Evolutionary conservation across 164 flowering plant genomes (phyloP).

Genomic region (Warburgia ugandensis): DNA sequence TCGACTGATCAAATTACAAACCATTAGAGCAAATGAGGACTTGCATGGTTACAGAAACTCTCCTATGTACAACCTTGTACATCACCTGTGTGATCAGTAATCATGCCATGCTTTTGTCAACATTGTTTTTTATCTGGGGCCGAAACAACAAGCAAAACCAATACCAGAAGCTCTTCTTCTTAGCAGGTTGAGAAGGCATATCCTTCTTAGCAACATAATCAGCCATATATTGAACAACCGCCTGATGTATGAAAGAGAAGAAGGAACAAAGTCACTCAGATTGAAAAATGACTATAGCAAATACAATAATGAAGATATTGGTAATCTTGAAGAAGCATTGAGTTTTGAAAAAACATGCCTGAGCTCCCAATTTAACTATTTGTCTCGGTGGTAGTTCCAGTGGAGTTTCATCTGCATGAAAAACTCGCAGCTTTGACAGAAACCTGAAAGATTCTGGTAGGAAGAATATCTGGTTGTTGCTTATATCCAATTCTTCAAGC

Average conservation of each 20-base stretch:
- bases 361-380: conserved; percentile 49
- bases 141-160: conserved; percentile 27
- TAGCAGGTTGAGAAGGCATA: conserved; percentile 4
- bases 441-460: conserved; percentile 62
- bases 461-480: conserved; percentile 47
- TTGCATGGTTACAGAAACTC: too few relatives aligned
- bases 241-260: conserved; percentile 25
- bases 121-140: conserved; percentile 3
- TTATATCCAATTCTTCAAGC: conserved; percentile 71
- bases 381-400: conserved; percentile 63
- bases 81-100: too few relatives aligned
- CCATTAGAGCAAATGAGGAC: too few relatives aligned
- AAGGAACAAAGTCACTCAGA: background rate
- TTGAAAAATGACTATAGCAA: too few relatives aligned
- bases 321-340: too few relatives aligned
- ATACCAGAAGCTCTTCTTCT: conserved; percentile 34
- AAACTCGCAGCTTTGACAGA: conserved; percentile 47
- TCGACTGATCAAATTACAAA: too few relatives aligned
- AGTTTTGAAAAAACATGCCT: conserved; percentile 41
- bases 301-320: too few relatives aligned
- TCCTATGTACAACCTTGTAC: too few relatives aligned
- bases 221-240: conserved; percentile 53
- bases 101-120: too few relatives aligned
- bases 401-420: conserved; percentile 63
- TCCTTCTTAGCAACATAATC: conserved; percentile 22